phyloP scores from a whole-genome alignment of 2,329 filamentous ascomycete genomes.

The Hirsutella rhossiliensis region DNA sequence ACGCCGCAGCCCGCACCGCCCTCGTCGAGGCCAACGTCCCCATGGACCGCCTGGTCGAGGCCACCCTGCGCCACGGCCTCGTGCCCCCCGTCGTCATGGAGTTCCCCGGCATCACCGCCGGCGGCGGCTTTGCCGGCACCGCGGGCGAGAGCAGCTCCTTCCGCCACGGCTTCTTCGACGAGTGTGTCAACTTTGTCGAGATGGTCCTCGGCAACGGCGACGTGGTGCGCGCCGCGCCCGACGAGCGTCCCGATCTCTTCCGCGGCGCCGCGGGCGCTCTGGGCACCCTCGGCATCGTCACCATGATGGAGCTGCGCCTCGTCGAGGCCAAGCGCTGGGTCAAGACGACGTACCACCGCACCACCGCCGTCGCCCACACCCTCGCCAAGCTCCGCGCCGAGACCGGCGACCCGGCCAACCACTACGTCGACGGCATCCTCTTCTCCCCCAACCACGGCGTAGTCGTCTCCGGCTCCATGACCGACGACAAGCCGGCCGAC shows the following conservation, averaged over 20 bases:
- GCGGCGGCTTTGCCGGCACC: slow-evolving; percentile 59
- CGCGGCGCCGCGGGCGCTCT: slow-evolving; percentile 53
- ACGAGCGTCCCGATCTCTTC: slow-evolving; percentile 44
- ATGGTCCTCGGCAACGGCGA: slow-evolving; percentile 58
- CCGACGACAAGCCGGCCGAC: slow-evolving; percentile 33
- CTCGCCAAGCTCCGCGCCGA: slow-evolving; percentile 36
- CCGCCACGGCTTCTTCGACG: slow-evolving; percentile 59
- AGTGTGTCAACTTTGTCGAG: slow-evolving; percentile 50
- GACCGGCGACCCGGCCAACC: slow-evolving; percentile 31
- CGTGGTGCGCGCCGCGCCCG: slow-evolving; percentile 38
- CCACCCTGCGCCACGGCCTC: slow-evolving; percentile 51
- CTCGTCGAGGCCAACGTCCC: slow-evolving; percentile 66
- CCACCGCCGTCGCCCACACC: slow-evolving; percentile 33
- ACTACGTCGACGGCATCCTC: slow-evolving; percentile 66
- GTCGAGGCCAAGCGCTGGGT: slow-evolving; percentile 50
- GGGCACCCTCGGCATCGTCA: slow-evolving; percentile 56
- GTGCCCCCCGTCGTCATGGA: slow-evolving; percentile 65
- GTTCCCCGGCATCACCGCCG: slow-evolving; percentile 64
- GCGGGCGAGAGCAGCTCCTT: slow-evolving; percentile 61
- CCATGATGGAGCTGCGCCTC: slow-evolving; percentile 52
- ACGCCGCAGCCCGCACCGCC: slow-evolving; percentile 41
- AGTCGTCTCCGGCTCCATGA: slow-evolving; percentile 52
- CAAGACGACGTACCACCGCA: slow-evolving; percentile 48
- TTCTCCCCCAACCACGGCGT: slow-evolving; percentile 50
- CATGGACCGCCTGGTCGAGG: slow-evolving; percentile 59